Percentiles rank a stretch among this genome's conserved stretches.
Conservation (phyloP, 768 basidiomycete species). For the Auricularia cornea region DNA sequence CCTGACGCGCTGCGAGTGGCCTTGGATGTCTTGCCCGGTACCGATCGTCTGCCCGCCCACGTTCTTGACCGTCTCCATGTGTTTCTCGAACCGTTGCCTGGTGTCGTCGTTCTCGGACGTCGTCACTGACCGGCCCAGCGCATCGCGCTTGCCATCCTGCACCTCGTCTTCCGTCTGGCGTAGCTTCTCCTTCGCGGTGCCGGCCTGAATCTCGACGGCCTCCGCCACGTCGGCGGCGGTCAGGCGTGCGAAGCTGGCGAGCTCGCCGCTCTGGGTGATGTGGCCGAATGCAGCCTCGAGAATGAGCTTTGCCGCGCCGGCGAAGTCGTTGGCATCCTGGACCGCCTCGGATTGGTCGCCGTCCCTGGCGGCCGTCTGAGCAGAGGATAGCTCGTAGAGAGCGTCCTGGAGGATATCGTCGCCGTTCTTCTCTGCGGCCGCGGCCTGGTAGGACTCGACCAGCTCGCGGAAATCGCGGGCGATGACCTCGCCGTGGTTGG, state of each 20-base stretch:
- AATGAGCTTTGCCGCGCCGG: constrained; percentile 40
- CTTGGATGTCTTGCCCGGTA: constrained; percentile 35
- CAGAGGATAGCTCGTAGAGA: constrained; percentile 54
- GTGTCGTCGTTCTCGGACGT: constrained; percentile 43
- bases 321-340: constrained; percentile 43
- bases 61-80: constrained; percentile 57
- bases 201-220: constrained; percentile 44
- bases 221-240: constrained; percentile 62
- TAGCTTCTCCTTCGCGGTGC: constrained; percentile 41
- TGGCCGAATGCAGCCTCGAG: constrained; percentile 46
- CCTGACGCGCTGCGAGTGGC: constrained; percentile 35
- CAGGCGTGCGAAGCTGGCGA: constrained; percentile 55
- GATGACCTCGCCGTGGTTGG: constrained; percentile 45
- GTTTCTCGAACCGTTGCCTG: constrained; percentile 51
- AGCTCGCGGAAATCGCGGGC: constrained; percentile 42
- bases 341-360: constrained; percentile 38
- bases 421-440: constrained; percentile 51
- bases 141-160: constrained; percentile 50
- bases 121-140: constrained; percentile 39
- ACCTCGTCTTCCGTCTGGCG: constrained; percentile 50
- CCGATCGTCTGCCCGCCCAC: constrained; percentile 52
- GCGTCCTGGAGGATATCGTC: constrained; percentile 60
- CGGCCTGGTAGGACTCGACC: constrained; percentile 48
- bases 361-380: constrained; percentile 26
- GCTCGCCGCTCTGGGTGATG: constrained; percentile 40